Evolutionary conservation across 2,329 filamentous ascomycete genomes (phyloP).

Genomic region (Zalaria sp.): DNA sequence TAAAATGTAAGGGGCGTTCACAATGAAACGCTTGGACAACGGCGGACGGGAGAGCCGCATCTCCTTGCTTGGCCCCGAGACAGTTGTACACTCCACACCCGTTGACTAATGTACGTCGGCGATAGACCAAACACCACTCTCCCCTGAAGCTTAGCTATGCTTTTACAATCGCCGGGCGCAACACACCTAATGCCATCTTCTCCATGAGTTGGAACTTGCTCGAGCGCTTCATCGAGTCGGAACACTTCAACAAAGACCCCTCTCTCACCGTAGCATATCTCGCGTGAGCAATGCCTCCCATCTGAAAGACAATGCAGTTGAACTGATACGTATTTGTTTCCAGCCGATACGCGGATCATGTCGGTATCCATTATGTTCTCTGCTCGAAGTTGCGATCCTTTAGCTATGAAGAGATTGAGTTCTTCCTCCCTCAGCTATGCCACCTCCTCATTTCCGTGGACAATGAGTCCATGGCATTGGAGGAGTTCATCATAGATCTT

Average conservation of each 20-base stretch:
- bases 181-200: slow-evolving; percentile 4
- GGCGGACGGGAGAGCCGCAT: too few relatives aligned
- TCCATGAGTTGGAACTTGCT: slow-evolving; percentile 64
- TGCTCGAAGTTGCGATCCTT: slow-evolving; percentile 83
- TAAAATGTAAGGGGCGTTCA: too few relatives aligned
- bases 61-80: too few relatives aligned
- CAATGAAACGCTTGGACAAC: too few relatives aligned
- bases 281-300: slow-evolving; percentile 46
- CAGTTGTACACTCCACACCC: too few relatives aligned
- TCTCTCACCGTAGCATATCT: slow-evolving; percentile 81
- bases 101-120: too few relatives aligned
- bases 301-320: slow-evolving; percentile 5
- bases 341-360: slow-evolving; percentile 78
- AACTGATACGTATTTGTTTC: slow-evolving; percentile 8
- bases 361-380: slow-evolving; percentile 79
- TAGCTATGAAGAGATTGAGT: slow-evolving; percentile 82
- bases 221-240: slow-evolving; percentile 81
- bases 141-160: not conserved
- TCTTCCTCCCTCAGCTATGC: slow-evolving; percentile 76
- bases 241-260: slow-evolving; percentile 85
- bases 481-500: slow-evolving; percentile 74
- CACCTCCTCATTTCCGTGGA: slow-evolving; percentile 78
- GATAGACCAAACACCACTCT: not conserved
- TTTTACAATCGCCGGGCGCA: not conserved
- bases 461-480: slow-evolving; percentile 83